These are phyloP conservation scores for Trichoderma asperelloides DNA, from an alignment of 495 filamentous ascomycete species.

Conservation along the genomic window DNA sequence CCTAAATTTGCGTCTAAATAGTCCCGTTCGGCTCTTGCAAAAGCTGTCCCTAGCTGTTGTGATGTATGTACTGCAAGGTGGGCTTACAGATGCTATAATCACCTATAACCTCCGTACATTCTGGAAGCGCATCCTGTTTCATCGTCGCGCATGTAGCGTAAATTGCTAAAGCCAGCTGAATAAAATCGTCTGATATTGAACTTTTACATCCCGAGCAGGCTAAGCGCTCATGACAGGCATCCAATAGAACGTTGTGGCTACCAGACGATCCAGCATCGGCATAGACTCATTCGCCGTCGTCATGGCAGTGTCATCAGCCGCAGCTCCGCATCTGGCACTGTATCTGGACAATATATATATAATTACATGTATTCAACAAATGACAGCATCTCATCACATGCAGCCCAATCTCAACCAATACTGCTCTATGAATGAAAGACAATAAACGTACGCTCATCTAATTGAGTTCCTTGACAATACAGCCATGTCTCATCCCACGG, in stretches of 20 bases:
- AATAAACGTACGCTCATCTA: neutral
- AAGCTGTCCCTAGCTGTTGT: no score
- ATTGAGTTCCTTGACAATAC: neutral
- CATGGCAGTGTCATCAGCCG: constrained; percentile 2
- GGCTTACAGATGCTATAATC: no score
- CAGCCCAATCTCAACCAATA: no score
- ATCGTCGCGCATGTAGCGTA: no score
- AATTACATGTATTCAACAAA: neutral
- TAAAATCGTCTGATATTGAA: neutral
- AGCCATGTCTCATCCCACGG: constrained; percentile 3
- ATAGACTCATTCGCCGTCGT: constrained; percentile 6
- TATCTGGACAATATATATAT: neutral
- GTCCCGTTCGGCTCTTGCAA: no score
- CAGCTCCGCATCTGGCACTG: neutral
- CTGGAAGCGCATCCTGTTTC: no score
- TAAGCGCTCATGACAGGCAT: neutral
- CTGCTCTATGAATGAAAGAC: neutral
- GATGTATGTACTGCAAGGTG: no score
- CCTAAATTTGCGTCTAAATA: no score
- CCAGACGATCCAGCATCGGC: neutral
- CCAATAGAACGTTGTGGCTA: neutral
- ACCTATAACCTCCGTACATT: no score
- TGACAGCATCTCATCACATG: neutral
- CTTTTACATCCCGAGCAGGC: neutral
- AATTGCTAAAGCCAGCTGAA: no score